phyloP scores from a whole-genome alignment of 306 rosid species.

The Lathyrus sativus region DNA sequence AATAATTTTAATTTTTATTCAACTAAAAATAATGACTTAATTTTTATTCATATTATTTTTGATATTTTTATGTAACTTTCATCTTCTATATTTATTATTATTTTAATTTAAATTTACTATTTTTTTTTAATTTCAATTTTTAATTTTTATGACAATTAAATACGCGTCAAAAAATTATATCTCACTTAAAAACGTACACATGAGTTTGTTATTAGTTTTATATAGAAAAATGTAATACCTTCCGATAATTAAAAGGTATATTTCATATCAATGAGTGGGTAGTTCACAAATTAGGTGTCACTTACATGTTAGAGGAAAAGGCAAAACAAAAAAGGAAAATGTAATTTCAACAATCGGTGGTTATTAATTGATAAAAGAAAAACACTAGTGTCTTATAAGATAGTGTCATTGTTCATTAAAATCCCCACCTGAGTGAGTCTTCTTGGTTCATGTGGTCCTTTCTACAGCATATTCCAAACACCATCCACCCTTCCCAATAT shows the following conservation, averaged over 20 bases:
- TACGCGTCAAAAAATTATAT: too few relatives aligned
- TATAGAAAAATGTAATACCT: too few relatives aligned
- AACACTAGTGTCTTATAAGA: not conserved
- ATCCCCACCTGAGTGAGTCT: not conserved
- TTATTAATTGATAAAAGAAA: slow-evolving; percentile 25
- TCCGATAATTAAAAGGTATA: not conserved
- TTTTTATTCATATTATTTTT: too few relatives aligned
- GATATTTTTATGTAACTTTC: too few relatives aligned
- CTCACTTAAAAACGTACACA: too few relatives aligned
- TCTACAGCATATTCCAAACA: not conserved
- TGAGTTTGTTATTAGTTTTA: too few relatives aligned
- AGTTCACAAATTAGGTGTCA: slow-evolving; percentile 5
- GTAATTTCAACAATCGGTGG: slow-evolving; percentile 16
- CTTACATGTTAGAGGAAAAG: not conserved
- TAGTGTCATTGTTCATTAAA: slow-evolving; percentile 33
- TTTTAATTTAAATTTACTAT: too few relatives aligned
- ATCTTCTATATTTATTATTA: too few relatives aligned
- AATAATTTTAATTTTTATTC: too few relatives aligned
- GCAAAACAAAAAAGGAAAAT: not conserved
- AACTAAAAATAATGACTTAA: too few relatives aligned
- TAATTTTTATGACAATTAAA: too few relatives aligned
- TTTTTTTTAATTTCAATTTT: too few relatives aligned
- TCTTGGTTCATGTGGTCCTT: slow-evolving; percentile 35
- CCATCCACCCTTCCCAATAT: slow-evolving; percentile 23
- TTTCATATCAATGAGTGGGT: not conserved